A percentile compares a stretch with the other conserved stretches of the same genome.
phyloP scores from a whole-genome alignment of 208 protist species.

The Leishmania mexicana region DNA sequence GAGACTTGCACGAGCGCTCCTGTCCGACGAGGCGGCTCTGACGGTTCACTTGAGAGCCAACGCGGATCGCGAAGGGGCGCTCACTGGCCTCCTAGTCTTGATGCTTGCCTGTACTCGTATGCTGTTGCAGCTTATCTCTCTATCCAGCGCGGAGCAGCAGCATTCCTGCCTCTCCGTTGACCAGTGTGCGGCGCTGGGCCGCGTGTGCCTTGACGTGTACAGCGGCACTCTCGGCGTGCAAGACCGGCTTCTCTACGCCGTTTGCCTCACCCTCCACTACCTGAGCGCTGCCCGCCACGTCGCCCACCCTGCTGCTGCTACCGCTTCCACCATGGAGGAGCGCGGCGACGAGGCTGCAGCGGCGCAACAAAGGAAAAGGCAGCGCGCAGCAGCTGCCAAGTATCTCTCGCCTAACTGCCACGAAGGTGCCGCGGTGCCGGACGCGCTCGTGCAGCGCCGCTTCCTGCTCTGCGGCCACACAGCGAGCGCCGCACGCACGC shows the following conservation, averaged over 20 bases:
- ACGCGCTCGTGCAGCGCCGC: constrained; percentile 46
- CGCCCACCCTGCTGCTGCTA: neutral
- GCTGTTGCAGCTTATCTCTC: neutral
- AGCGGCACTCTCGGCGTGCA: constrained; percentile 48
- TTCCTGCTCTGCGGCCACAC: constrained; percentile 70
- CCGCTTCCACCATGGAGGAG: constrained; percentile 12
- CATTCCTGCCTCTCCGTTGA: constrained; percentile 1
- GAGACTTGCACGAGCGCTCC: constrained; percentile 5
- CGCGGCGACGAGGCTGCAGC: neutral
- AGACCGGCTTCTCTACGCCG: constrained; percentile 80
- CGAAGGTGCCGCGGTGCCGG: constrained; percentile 50
- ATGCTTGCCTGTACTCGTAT: constrained; percentile 31
- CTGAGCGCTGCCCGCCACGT: constrained; percentile 17
- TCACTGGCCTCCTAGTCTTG: constrained; percentile 40
- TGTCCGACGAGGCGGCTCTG: constrained; percentile 8
- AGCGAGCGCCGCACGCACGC: constrained; percentile 46
- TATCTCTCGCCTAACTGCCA: neutral
- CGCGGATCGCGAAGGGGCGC: constrained; percentile 19
- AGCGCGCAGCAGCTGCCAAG: neutral
- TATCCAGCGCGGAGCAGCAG: neutral
- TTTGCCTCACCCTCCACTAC: constrained; percentile 75
- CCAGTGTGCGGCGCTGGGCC: constrained; percentile 11
- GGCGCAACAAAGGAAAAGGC: neutral
- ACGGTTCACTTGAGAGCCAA: constrained; percentile 9
- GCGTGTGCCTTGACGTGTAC: constrained; percentile 58